Conservation (phyloP, 495 filamentous ascomycete genomes). For the Staphylotrichum tortipilum region DNA sequence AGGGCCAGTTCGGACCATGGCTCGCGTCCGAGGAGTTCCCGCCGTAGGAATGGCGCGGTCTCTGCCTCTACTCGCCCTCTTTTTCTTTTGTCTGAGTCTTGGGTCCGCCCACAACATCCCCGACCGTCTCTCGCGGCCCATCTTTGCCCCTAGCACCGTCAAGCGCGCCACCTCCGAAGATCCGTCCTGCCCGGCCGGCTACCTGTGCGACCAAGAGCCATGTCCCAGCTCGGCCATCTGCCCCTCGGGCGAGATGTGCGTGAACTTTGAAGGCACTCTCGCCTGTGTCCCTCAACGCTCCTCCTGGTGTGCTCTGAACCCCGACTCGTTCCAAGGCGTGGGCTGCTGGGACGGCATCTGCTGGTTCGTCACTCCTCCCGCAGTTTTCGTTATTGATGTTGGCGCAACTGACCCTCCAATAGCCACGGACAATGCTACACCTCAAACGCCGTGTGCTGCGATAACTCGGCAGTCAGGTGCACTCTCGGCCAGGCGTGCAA, state of each 20-base stretch:
- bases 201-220: background rate
- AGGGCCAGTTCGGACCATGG: background rate
- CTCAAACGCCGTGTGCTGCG: background rate
- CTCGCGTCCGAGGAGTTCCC: background rate
- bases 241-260: background rate
- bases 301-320: background rate
- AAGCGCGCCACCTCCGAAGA: background rate
- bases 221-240: background rate
- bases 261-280: background rate
- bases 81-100: background rate
- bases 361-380: background rate
- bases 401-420: background rate
- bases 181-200: background rate
- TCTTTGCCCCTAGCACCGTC: background rate
- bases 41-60: background rate
- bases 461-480: background rate
- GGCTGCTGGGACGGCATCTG: background rate
- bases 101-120: background rate
- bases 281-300: background rate
- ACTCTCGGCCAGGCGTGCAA: background rate
- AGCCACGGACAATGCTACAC: background rate
- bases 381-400: background rate
- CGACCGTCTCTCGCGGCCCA: background rate
- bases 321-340: background rate
- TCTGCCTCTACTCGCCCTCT: background rate